These are phyloP conservation scores for Paecilomyces sp. DNA, from an alignment of 2,329 filamentous ascomycete species.

Conservation along the genomic window DNA sequence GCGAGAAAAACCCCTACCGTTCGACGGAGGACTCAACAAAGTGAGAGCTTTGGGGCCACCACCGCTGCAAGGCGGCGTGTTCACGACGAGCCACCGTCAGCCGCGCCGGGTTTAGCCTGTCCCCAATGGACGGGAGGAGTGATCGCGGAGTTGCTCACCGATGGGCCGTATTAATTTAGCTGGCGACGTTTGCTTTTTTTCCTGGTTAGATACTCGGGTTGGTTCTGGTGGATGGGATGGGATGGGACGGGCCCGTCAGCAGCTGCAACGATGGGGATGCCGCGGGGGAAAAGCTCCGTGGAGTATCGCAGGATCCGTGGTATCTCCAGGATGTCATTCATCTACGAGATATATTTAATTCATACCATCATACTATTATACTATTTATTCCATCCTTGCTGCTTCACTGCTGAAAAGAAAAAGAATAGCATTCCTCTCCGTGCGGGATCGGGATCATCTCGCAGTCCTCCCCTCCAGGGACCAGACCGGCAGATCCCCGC, in stretches of 20 bases:
- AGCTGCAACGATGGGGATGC: not conserved
- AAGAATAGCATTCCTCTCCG: not conserved
- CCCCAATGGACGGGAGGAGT: conserved; percentile 10
- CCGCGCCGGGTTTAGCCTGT: conserved; percentile 6
- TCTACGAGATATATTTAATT: not conserved
- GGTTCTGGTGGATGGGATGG: too few species aligned
- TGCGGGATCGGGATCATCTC: not conserved
- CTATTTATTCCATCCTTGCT: not conserved
- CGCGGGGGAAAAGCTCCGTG: not conserved
- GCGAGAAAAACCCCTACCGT: not conserved
- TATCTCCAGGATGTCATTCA: not conserved
- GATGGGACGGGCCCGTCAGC: too few species aligned
- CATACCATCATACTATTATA: not conserved
- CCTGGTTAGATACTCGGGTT: not conserved
- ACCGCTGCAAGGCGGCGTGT: not conserved
- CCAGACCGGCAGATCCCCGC: not conserved
- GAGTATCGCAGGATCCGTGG: not conserved
- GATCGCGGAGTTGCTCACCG: not conserved
- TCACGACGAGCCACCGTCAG: not conserved
- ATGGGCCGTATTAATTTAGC: not conserved
- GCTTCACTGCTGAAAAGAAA: too few species aligned
- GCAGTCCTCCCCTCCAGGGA: not conserved
- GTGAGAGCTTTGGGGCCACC: not conserved
- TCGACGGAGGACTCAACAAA: not conserved
- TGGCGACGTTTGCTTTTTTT: not conserved